Conservation (phyloP, 306 rosid species). For the Pterocarpus santalinus region DNA sequence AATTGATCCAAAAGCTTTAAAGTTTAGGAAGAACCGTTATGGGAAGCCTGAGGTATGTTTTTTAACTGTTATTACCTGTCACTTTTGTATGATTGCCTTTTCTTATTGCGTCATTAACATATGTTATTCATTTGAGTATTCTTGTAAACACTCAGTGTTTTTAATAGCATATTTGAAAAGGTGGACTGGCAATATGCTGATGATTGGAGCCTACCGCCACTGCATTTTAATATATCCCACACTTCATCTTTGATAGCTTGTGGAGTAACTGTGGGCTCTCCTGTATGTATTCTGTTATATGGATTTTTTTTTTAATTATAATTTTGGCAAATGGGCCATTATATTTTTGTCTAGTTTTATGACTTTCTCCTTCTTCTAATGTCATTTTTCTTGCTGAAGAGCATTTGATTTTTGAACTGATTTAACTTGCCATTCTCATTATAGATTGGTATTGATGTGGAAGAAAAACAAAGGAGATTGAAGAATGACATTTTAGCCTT, state of each 20-base stretch:
- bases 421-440: constrained; percentile 37
- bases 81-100: constrained; percentile 18
- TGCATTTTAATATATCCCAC: constrained; percentile 95
- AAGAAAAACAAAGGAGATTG: constrained; percentile 78
- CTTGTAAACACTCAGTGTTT: constrained; percentile 35
- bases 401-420: constrained; percentile 36
- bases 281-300: constrained; percentile 58
- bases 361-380: constrained; percentile 3
- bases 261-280: constrained; percentile 78
- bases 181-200: constrained; percentile 68
- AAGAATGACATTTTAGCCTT: constrained; percentile 77
- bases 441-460: constrained; percentile 94
- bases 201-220: constrained; percentile 68
- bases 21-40: constrained; percentile 73
- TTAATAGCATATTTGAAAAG: constrained; percentile 54
- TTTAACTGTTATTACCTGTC: constrained; percentile 18
- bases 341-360: constrained; percentile 19
- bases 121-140: constrained; percentile 21
- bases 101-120: constrained; percentile 29
- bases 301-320: neutral
- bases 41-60: constrained; percentile 91
- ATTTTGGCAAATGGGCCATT: constrained; percentile 20
- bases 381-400: constrained; percentile 29
- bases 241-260: constrained; percentile 89
- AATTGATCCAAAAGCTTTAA: constrained; percentile 72